Evolutionary conservation across 352 stramenopile species (phyloP), one percentile per base, ranked within the genome.

Genomic region (Lagenidium giganteum): DNA sequence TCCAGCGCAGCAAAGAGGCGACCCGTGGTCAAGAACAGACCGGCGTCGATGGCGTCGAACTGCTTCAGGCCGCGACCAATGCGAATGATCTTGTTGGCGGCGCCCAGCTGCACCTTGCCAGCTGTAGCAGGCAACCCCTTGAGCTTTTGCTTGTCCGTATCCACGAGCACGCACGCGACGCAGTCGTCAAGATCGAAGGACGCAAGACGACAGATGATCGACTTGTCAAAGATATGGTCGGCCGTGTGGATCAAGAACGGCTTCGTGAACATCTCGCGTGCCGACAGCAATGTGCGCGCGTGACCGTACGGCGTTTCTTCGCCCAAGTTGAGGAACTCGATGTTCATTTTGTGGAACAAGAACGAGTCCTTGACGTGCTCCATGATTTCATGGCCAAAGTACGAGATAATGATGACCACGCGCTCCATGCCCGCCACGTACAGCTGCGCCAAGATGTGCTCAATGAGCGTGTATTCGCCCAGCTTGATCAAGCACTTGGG

Each of bases 231-330:
- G 47, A 93, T 76, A 52, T 90, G 81, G 47, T 93, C 78, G 4
- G 81, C 73, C 39, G 81, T 90, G 60, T 93, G 81, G 50, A 93
- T 91, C 30, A 93, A 53, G 49, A 93, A 93, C 6, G 73, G 76
- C 16, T 82, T 75, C 1, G 62, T 54, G 46, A 93, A 93, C 68
- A 90, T 83, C 32, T 87, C 65, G 34, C 78, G 66, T 18, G 78
- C 81, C 11, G 81, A 83, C 20, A 93, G 55, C 28, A 93, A 35
- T 35, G 81, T 86, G 23, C 78, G 73, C 43, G 81, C 70, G 52
- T 90, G 71, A 25, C 75, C 73, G 42, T 88, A 85, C 13, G 64
- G 63, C 41, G 77, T 87, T 45, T 87, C 71, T 41, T 88, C 71
- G 27, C 79, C 79, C n/a, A 93, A 42, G 43, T 93, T 87, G 21